Base-by-base conservation (phyloP, 495 filamentous ascomycete genomes). In the Podospora anserina region DNA sequence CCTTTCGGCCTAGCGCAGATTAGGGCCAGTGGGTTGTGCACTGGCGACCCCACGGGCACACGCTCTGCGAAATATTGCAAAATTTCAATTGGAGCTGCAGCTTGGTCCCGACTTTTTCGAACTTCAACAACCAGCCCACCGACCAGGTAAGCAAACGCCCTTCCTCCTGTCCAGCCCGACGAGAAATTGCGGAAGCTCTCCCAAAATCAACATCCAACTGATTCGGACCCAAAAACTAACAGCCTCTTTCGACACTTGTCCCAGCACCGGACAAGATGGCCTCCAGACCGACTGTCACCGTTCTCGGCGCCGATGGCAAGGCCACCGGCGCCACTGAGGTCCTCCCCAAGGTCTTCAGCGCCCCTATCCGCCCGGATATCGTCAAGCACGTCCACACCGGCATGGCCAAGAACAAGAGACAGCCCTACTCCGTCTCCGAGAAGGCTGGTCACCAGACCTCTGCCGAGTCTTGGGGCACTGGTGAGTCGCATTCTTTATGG, bases 381-480 rank as follows among this genome's bases (percentile, higher is more conserved):
- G 96, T 99, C 76, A 95, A 98, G 88, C 90, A 91, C 80, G 95
- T 98, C 77, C 95, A 99, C 88, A 94, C 92, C 77, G 96, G 96
- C 78, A 96, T 99, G 89, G 94, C 94, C 79, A 99, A 97, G 91
- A 99, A 99, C 89, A 97, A 96, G 90, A 90, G 95, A 81, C 95
- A 99, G 88, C 94, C 95, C 68, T 99, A 99, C 84, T 90, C 95
- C 77, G 95, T 99, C 87, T 97, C 92, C 89, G 94, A 97, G 91
- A 99, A 99, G 89, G 95, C 95, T 80, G 95, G 95, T 85, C 96
- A 99, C 84, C 95, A 99, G 84, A 99, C 95, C 75, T 97, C 93
- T 79, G 95, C 95, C 81, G 96, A 98, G 87, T 98, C 96, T 72
- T 99, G 95, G 95, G 95, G 95, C 88, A 99, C 95, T 87, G 95